Evolutionary conservation across 768 basidiomycete species (phyloP).

Genomic region (Psilocybe sp.): DNA sequence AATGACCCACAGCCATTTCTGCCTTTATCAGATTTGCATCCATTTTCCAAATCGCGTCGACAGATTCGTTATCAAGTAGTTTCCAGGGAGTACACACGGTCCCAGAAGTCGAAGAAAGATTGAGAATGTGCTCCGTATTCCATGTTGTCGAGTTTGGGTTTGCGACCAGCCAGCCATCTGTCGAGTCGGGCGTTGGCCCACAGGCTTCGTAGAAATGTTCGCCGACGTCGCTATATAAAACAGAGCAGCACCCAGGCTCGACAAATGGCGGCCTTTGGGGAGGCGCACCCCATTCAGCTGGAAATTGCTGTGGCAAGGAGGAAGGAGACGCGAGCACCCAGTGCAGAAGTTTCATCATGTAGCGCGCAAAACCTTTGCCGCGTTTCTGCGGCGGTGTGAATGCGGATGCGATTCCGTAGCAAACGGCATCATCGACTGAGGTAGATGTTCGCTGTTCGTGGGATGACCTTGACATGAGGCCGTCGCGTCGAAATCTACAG

Average conservation of each 20-base stretch:
- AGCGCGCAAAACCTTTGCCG: conserved; percentile 53
- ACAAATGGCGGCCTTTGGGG: conserved; percentile 14
- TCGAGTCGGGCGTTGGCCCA: conserved; percentile 14
- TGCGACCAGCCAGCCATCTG: conserved; percentile 39
- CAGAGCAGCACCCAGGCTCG: conserved; percentile 20
- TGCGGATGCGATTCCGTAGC: conserved; percentile 56
- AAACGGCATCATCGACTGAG: conserved; percentile 27
- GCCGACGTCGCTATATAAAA: conserved; percentile 27
- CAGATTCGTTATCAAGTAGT: conserved; percentile 29
- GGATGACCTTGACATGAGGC: conserved; percentile 29
- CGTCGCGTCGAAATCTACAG: conserved; percentile 14
- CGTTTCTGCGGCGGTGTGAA: conserved; percentile 51
- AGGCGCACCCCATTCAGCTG: conserved; percentile 23
- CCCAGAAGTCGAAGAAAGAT: neutral
- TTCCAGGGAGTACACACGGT: conserved; percentile 8
- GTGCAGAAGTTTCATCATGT: conserved; percentile 67
- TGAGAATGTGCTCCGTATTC: conserved; percentile 19
- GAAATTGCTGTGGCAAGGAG: conserved; percentile 16
- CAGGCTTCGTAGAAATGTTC: conserved; percentile 19
- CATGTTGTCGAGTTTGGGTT: conserved; percentile 35
- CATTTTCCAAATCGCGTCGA: conserved; percentile 31
- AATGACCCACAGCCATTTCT: conserved; percentile 19
- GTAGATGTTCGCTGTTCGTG: conserved; percentile 8
- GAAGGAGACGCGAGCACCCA: conserved; percentile 26
- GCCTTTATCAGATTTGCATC: conserved; percentile 36